Base-by-base conservation (phyloP, 2,329 filamentous ascomycete species). In the Exophiala aquamarina region DNA sequence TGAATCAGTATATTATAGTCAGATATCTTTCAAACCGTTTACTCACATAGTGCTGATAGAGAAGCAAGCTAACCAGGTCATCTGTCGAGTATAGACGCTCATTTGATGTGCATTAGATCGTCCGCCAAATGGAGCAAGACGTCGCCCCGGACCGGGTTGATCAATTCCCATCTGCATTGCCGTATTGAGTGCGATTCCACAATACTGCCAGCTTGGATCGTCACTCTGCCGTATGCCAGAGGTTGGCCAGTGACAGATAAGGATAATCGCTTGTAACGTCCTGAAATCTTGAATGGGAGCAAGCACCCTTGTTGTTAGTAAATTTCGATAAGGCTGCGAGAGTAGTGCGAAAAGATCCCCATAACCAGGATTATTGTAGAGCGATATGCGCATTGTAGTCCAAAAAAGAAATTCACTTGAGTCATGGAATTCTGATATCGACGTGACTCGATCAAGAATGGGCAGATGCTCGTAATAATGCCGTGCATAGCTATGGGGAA, bases 1-100 rank as follows among this genome's bases (percentile, higher is more conserved):
- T 5, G 13, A 11, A 17, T 46, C 26, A 46, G 43, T n/a, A 34
- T 7, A 34, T 18, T 34, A 6, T 34, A n/a, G 28, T n/a, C n/a
- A n/a, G n/a, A n/a, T n/a, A n/a, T 26, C 23, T 26, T 6, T 6
- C 23, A 26, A 26, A 34, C n/a, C 6, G 13, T 34, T 14, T 8
- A 37, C 44, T 7, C 33, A 46, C 44, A 17, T 46, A n/a, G 44
- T 41, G 38, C 38, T 47, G 38, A 41, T 47, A 19, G 15, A 17
- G 21, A 47, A 47, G 20, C 37, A 41, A 14, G 44, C 37, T n/a
- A 47, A 21, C 44, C 44, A 47, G 19, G 44, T 47, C 44, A 47
- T 42, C 3, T 41, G 38, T 7, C 38, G 44, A 10, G 38, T 36
- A 19, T 29, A 36, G 4, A 37, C 20, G 26, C 37, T 41, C 44